These are phyloP conservation scores for Malassezia equina DNA, from an alignment of 1,284 basidiomycete species.

Conservation along the genomic window DNA sequence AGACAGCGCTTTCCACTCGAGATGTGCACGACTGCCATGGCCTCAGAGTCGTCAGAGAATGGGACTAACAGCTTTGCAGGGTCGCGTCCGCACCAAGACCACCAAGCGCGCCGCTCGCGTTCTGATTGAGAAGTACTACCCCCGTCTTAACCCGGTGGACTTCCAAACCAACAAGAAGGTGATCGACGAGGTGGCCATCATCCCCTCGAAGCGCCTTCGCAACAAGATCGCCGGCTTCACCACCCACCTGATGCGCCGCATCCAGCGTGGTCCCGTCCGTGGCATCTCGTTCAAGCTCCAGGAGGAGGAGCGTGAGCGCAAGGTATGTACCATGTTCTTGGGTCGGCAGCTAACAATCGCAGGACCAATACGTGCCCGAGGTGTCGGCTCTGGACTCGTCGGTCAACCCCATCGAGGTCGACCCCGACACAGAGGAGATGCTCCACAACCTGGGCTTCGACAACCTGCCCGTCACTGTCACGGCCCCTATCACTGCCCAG, in stretches of 20 bases:
- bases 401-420: slow-evolving; percentile 44
- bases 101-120: slow-evolving; percentile 98
- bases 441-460: slow-evolving; percentile 44
- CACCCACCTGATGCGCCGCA: slow-evolving; percentile 99
- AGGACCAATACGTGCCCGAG: slow-evolving; percentile 48
- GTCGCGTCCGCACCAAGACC: slow-evolving; percentile 99
- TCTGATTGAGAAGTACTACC: slow-evolving; percentile 97
- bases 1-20: neutral
- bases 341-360: neutral
- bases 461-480: slow-evolving; percentile 44
- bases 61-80: slow-evolving; percentile 53
- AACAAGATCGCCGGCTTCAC: slow-evolving; percentile 99
- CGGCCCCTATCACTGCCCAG: slow-evolving; percentile 41
- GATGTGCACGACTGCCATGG: neutral
- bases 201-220: slow-evolving; percentile 95
- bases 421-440: slow-evolving; percentile 49
- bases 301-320: slow-evolving; percentile 98
- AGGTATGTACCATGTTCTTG: slow-evolving; percentile 52
- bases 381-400: slow-evolving; percentile 47
- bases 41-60: neutral
- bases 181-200: slow-evolving; percentile 83
- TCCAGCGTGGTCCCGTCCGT: slow-evolving; percentile 96
- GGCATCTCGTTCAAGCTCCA: slow-evolving; percentile 99
- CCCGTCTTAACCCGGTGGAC: slow-evolving; percentile 30
- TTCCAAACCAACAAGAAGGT: slow-evolving; percentile 90